A percentile compares a stretch with the other conserved stretches of the same genome.
phyloP scores from a whole-genome alignment of 2,329 filamentous ascomycete species.

The Rhinocladiella mackenziei region DNA sequence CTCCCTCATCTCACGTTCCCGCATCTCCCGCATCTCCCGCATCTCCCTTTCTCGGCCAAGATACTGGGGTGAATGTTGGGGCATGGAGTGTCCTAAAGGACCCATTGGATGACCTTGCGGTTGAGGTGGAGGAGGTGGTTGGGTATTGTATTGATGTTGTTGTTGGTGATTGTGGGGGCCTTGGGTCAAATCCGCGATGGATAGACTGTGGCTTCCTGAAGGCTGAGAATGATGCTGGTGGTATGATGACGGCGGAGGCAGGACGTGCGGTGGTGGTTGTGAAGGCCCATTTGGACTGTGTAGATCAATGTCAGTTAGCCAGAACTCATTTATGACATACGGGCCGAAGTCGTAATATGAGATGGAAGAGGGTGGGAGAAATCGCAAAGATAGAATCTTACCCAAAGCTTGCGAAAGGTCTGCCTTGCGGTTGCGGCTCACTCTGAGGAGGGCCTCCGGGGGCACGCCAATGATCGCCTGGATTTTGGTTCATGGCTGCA shows the following conservation, averaged over 20 bases:
- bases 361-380: conserved; percentile 11
- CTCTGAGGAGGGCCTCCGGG: conserved; percentile 37
- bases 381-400: conserved; percentile 33
- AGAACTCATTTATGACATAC: not conserved
- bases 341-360: not conserved
- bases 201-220: conserved; percentile 42
- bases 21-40: conserved; percentile 50
- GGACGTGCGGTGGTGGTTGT: conserved; percentile 32
- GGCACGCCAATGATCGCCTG: conserved; percentile 37
- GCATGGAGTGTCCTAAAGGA: conserved; percentile 19
- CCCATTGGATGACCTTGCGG: conserved; percentile 24
- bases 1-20: conserved; percentile 58
- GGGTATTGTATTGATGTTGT: conserved; percentile 43
- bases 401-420: conserved; percentile 44
- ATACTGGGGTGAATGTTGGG: conserved; percentile 30
- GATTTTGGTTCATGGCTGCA: conserved; percentile 25
- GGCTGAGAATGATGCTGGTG: conserved; percentile 37
- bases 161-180: conserved; percentile 39
- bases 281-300: conserved; percentile 36
- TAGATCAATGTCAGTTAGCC: conserved; percentile 3
- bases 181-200: conserved; percentile 47
- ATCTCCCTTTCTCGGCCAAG: conserved; percentile 35
- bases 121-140: conserved; percentile 31
- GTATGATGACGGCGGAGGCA: conserved; percentile 29
- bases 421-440: conserved; percentile 26